phyloP scores from a whole-genome alignment of 2,329 filamentous ascomycete species.

The Boeremia lycopersici region DNA sequence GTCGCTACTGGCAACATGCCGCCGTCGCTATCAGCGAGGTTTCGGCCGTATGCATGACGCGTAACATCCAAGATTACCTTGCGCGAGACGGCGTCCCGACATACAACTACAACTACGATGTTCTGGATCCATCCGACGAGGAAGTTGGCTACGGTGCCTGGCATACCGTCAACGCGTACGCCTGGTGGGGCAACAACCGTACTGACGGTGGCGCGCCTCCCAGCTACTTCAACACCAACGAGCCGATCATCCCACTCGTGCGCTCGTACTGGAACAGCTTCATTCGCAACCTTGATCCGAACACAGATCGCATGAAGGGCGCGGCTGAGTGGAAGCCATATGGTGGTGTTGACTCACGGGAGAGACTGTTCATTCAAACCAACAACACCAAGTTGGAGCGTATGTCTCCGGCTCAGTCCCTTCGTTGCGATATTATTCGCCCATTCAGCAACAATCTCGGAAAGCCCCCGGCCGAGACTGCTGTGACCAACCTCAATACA shows the following conservation, averaged over 20 bases:
- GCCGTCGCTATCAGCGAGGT: constrained; percentile 68
- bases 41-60: constrained; percentile 68
- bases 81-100: constrained; percentile 50
- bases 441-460: constrained; percentile 20
- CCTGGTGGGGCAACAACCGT: constrained; percentile 70
- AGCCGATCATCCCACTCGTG: constrained; percentile 62
- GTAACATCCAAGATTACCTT: constrained; percentile 58
- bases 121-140: constrained; percentile 63
- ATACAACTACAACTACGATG: constrained; percentile 75
- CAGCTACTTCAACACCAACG: constrained; percentile 65
- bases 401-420: constrained; percentile 26
- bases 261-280: constrained; percentile 79
- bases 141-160: constrained; percentile 65
- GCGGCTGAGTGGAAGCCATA: constrained; percentile 61
- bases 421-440: constrained; percentile 16
- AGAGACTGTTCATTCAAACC: constrained; percentile 47
- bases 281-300: constrained; percentile 70
- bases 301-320: constrained; percentile 55
- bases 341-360: constrained; percentile 23
- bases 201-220: constrained; percentile 55
- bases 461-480: constrained; percentile 11
- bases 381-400: constrained; percentile 50
- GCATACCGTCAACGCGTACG: constrained; percentile 70
- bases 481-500: constrained; percentile 11
- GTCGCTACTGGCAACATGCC: constrained; percentile 64